phyloP scores from a whole-genome alignment of 192 early-diverging fungal genomes.

The Linnemannia hyalina region DNA sequence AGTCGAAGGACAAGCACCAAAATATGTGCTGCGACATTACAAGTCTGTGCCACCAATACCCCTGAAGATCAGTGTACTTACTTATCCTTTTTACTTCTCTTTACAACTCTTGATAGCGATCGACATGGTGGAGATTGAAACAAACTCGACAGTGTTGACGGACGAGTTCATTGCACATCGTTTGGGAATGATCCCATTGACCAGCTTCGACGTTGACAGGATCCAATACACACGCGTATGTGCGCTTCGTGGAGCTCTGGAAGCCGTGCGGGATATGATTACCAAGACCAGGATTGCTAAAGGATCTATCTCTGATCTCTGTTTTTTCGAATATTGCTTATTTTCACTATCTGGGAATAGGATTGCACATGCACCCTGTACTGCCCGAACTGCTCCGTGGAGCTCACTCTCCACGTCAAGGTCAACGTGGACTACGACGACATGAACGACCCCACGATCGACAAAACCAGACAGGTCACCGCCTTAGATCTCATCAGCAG shows the following conservation, averaged over 20 bases:
- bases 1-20: neutral
- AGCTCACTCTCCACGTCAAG: slow-evolving; percentile 86
- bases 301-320: slow-evolving; percentile 1
- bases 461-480: slow-evolving; percentile 85
- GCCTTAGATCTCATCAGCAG: slow-evolving; percentile 84
- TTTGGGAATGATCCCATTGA: slow-evolving; percentile 93
- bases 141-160: slow-evolving; percentile 92
- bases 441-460: slow-evolving; percentile 57
- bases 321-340: neutral
- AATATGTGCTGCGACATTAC: neutral
- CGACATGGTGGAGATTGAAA: slow-evolving; percentile 95
- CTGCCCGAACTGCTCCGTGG: slow-evolving; percentile 93
- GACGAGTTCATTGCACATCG: slow-evolving; percentile 98
- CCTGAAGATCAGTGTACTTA: too few relatives aligned
- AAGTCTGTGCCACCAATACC: neutral
- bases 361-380: slow-evolving; percentile 85
- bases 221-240: slow-evolving; percentile 85
- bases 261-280: neutral
- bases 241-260: neutral
- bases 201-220: slow-evolving; percentile 80
- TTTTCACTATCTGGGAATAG: slow-evolving; percentile 18
- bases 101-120: slow-evolving; percentile 73
- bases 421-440: slow-evolving; percentile 73
- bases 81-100: neutral
- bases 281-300: neutral